Conservation (phyloP, 1,139 yeast species). For the Saccharomyces hybrid region DNA sequence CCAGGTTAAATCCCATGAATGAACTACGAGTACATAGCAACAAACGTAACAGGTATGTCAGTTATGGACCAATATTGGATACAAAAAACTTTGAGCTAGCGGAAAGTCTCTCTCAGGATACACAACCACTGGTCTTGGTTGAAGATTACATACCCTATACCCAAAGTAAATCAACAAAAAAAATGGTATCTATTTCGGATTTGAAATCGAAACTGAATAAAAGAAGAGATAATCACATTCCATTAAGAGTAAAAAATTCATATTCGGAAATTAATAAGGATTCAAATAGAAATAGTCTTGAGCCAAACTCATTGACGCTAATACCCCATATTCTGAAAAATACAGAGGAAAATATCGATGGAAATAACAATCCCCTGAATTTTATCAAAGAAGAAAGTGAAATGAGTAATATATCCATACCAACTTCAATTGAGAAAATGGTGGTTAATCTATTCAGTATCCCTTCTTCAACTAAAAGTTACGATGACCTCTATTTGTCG, state of each 20-base stretch:
- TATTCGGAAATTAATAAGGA: slow-evolving; percentile 1
- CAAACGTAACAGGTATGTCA: slow-evolving; percentile 18
- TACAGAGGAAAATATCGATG: not conserved
- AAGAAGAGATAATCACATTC: slow-evolving; percentile 19
- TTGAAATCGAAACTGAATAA: slow-evolving; percentile 21
- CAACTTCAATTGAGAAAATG: slow-evolving; percentile 12
- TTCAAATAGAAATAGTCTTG: not conserved
- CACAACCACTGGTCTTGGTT: slow-evolving; percentile 23
- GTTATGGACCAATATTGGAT: slow-evolving; percentile 11
- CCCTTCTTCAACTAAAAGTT: slow-evolving; percentile 6
- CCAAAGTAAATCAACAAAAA: slow-evolving; percentile 13
- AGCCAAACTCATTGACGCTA: not conserved
- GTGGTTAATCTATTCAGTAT: slow-evolving; percentile 15
- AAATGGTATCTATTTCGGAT: slow-evolving; percentile 25
- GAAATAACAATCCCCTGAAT: not conserved
- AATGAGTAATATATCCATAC: not conserved
- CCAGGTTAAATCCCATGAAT: slow-evolving; percentile 12
- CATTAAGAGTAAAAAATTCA: slow-evolving; percentile 16
- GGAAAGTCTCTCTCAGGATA: slow-evolving; percentile 1
- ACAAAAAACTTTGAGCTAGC: slow-evolving; percentile 3
- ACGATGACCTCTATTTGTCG: slow-evolving; percentile 20
- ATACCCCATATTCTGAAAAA: not conserved
- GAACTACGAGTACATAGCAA: slow-evolving; percentile 22
- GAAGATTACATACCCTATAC: slow-evolving; percentile 26
- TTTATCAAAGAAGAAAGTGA: not conserved